Percentiles rank a stretch among this genome's conserved stretches.
These are phyloP conservation scores for Austropuccinia psidii DNA, from an alignment of 1,284 basidiomycete genomes.

Conservation along the genomic window DNA sequence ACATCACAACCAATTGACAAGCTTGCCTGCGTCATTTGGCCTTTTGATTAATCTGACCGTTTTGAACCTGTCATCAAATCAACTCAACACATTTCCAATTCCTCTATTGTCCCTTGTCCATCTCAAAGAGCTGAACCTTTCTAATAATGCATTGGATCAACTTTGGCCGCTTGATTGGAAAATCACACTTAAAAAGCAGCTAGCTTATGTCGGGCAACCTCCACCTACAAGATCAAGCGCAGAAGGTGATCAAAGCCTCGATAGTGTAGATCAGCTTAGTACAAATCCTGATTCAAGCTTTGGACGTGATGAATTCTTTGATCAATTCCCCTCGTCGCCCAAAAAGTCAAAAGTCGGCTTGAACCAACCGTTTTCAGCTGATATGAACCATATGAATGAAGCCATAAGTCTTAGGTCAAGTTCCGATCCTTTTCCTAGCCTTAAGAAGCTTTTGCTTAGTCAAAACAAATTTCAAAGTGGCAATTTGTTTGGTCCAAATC, in stretches of 20 bases:
- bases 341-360: too few relatives aligned
- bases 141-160: slow-evolving; percentile 14
- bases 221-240: not conserved
- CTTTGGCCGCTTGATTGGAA: slow-evolving; percentile 29
- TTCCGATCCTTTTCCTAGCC: slow-evolving; percentile 1
- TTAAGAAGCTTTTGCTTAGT: not conserved
- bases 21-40: slow-evolving; percentile 16
- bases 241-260: not conserved
- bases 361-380: too few relatives aligned
- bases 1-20: slow-evolving; percentile 13
- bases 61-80: slow-evolving; percentile 29
- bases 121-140: slow-evolving; percentile 17
- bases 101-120: slow-evolving; percentile 22
- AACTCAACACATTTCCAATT: slow-evolving; percentile 11
- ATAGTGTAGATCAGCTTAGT: slow-evolving; percentile 8
- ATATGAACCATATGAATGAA: not conserved
- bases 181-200: slow-evolving; percentile 6
- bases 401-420: not conserved
- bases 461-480: slow-evolving; percentile 1
- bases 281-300: slow-evolving; percentile 14
- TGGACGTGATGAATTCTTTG: slow-evolving; percentile 5
- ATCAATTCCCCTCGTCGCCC: slow-evolving; percentile 27
- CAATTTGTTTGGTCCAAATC: slow-evolving; percentile 12
- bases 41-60: slow-evolving; percentile 15
- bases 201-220: not conserved